Conservation (phyloP, 2,329 filamentous ascomycete genomes). For the Triangularia verruculosa region DNA sequence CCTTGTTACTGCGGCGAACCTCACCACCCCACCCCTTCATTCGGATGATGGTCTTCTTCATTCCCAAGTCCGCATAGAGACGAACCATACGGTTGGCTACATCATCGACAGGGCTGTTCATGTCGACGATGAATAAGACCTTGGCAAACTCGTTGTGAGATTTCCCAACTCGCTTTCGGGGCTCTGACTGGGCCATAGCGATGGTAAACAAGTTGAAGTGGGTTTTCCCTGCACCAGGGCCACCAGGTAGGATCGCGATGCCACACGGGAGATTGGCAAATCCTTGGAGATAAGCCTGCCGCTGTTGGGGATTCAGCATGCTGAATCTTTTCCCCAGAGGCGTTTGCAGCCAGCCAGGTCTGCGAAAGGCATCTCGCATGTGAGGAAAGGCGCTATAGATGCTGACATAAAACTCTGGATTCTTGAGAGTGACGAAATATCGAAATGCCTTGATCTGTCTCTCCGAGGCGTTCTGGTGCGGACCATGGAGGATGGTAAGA, state of each 20-base stretch:
- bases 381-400: conserved; percentile 11
- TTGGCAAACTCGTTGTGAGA: conserved; percentile 3
- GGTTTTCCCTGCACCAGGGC: conserved; percentile 18
- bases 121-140: conserved; percentile 18
- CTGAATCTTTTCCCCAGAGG: conserved; percentile 11
- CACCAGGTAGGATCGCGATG: conserved; percentile 16
- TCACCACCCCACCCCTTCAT: conserved; percentile 15
- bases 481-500: conserved; percentile 4
- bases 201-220: conserved; percentile 16
- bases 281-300: conserved; percentile 11
- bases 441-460: conserved; percentile 8
- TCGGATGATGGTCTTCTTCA: conserved; percentile 17
- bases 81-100: conserved; percentile 15
- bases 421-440: conserved; percentile 11
- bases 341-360: background rate
- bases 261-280: conserved; percentile 10
- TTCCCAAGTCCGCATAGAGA: conserved; percentile 4
- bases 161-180: background rate
- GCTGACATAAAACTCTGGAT: conserved; percentile 12
- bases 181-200: background rate
- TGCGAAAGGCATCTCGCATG: background rate
- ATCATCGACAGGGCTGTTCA: conserved; percentile 18
- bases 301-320: conserved; percentile 9
- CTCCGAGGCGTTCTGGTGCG: conserved; percentile 5
- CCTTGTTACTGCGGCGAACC: background rate